These are phyloP conservation scores for Singerocomus inundabilis DNA, from an alignment of 1,284 basidiomycete genomes.

Conservation along the genomic window DNA sequence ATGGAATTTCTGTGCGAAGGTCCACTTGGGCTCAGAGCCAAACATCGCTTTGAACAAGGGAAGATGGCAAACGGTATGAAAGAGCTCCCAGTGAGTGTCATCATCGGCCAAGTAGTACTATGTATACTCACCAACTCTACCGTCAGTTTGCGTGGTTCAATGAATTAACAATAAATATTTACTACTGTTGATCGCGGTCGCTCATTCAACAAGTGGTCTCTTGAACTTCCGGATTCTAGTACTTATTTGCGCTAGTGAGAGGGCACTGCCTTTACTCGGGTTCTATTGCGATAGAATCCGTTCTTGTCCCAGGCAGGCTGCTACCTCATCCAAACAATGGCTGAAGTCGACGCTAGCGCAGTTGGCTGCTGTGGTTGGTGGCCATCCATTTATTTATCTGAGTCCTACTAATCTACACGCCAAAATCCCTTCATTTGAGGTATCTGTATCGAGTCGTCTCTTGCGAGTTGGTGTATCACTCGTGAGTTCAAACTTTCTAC, in stretches of 20 bases:
- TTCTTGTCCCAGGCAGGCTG: no score
- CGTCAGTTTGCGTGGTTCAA: no score
- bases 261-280: no score
- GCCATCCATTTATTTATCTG: not conserved
- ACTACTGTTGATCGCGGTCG: no score
- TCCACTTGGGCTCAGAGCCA: constrained; percentile 24
- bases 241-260: no score
- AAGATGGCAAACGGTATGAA: not conserved
- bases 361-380: constrained; percentile 28
- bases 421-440: constrained; percentile 14
- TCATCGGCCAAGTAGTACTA: not conserved
- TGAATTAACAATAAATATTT: no score
- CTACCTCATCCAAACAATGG: constrained; percentile 16
- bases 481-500: constrained; percentile 19
- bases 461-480: constrained; percentile 27
- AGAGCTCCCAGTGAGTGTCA: not conserved
- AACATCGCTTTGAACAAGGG: constrained; percentile 13
- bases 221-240: no score
- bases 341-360: constrained; percentile 6
- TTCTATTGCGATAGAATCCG: no score
- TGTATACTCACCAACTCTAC: not conserved
- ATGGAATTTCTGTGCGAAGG: constrained; percentile 30
- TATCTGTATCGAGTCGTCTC: constrained; percentile 11
- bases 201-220: no score
- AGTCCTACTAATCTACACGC: not conserved